Percentiles rank a stretch among this genome's conserved stretches.
Evolutionary conservation across 345 rosid genomes (phyloP).

Genomic region (Garcia nutans): DNA sequence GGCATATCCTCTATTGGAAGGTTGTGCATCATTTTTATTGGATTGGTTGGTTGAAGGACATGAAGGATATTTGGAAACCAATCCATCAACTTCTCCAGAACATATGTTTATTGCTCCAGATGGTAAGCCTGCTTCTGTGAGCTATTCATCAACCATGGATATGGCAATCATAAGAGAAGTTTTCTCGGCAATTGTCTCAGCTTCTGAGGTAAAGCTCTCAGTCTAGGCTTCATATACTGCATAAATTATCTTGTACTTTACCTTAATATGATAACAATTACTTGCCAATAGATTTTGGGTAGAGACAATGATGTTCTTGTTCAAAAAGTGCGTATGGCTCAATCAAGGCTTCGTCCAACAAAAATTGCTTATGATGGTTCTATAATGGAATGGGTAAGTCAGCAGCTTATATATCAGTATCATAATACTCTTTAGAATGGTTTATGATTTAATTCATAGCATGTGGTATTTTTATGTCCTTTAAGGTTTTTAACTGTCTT

Average conservation of each 20-base stretch:
- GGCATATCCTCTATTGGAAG: conserved; percentile 85
- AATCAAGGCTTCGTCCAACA: conserved; percentile 60
- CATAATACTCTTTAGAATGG: background rate
- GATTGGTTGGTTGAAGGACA: conserved; percentile 87
- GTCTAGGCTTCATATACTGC: background rate
- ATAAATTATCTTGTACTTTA: background rate
- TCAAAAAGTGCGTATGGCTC: conserved; percentile 55
- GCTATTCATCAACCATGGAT: conserved; percentile 98
- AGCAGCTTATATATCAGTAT: background rate
- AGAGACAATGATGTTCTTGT: conserved; percentile 50
- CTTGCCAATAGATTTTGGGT: conserved; percentile 56
- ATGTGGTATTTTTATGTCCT: background rate
- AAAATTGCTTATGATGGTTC: conserved; percentile 70
- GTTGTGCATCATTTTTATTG: conserved; percentile 69
- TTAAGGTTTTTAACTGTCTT: background rate
- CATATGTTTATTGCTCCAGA: conserved; percentile 75
- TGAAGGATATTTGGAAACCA: conserved; percentile 73
- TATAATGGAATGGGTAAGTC: conserved; percentile 88
- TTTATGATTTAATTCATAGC: background rate
- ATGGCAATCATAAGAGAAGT: conserved; percentile 77
- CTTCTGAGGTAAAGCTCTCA: conserved; percentile 68
- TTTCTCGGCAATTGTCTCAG: conserved; percentile 59
- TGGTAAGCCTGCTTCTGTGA: conserved; percentile 71
- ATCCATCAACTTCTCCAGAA: conserved; percentile 98
- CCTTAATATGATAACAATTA: background rate